Evolutionary conservation across 768 basidiomycete genomes (phyloP).

Genomic region (Gyrodon lividus): DNA sequence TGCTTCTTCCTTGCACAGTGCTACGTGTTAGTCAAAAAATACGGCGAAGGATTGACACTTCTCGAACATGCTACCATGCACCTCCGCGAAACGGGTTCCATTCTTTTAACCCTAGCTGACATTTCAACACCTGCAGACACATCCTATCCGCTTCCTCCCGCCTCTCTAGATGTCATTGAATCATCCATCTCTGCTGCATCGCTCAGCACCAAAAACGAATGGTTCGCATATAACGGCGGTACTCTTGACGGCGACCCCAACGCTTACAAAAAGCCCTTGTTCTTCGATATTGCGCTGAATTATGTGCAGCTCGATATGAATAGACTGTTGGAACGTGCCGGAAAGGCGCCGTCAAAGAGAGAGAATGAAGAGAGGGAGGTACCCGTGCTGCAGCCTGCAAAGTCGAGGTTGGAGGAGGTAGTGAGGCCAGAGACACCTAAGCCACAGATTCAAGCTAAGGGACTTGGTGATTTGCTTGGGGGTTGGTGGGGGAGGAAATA

Average conservation of each 20-base stretch:
- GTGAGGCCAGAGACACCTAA: constrained; percentile 48
- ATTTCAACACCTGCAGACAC: constrained; percentile 38
- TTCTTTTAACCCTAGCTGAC: constrained; percentile 45
- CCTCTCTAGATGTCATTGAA: constrained; percentile 54
- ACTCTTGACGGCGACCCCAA: constrained; percentile 42
- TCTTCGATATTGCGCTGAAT: constrained; percentile 94
- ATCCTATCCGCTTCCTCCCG: constrained; percentile 55
- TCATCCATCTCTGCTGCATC: constrained; percentile 45
- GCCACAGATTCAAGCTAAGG: constrained; percentile 40
- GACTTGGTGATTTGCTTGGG: constrained; percentile 66
- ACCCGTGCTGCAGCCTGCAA: constrained; percentile 31
- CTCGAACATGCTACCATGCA: constrained; percentile 71
- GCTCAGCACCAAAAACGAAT: constrained; percentile 61
- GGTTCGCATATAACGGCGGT: constrained; percentile 80
- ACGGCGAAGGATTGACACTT: constrained; percentile 70
- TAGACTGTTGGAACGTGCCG: constrained; percentile 65
- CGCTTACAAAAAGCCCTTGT: constrained; percentile 76
- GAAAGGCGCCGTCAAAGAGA: constrained; percentile 42
- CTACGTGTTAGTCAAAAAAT: constrained; percentile 67
- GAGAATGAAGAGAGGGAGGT: constrained; percentile 16
- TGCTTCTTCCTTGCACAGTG: constrained; percentile 76
- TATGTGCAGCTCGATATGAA: constrained; percentile 89
- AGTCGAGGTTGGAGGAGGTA: constrained; percentile 57
- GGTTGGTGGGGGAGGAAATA: constrained; percentile 74
- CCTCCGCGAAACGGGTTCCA: constrained; percentile 67